These are phyloP conservation scores for Yarrowia osloensis DNA, from an alignment of 805 yeast species.

Conservation along the genomic window DNA sequence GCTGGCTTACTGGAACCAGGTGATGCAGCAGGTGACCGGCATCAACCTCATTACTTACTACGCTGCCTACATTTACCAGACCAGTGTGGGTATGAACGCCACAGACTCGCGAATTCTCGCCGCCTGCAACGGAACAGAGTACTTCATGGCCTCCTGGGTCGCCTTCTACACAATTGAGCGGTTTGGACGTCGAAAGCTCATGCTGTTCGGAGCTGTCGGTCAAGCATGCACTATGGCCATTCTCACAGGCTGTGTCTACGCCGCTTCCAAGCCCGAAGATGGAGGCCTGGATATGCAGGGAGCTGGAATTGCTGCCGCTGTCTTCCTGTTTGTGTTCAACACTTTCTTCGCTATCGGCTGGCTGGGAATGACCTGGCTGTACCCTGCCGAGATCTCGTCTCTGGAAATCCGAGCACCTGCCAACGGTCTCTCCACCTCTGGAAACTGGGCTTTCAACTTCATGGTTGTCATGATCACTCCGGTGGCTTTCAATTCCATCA, in stretches of 20 bases:
- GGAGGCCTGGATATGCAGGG: slow-evolving; percentile 11
- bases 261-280: slow-evolving; percentile 11
- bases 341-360: slow-evolving; percentile 24
- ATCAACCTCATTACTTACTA: slow-evolving; percentile 87
- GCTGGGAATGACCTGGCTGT: slow-evolving; percentile 18
- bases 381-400: slow-evolving; percentile 20
- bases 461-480: slow-evolving; percentile 26
- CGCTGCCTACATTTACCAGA: slow-evolving; percentile 77
- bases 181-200: slow-evolving; percentile 70
- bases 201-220: slow-evolving; percentile 70
- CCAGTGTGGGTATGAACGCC: slow-evolving; percentile 53
- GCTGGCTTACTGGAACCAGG: slow-evolving; percentile 47
- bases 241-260: slow-evolving; percentile 30
- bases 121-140: slow-evolving; percentile 47
- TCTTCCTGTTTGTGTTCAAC: slow-evolving; percentile 18
- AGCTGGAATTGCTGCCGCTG: slow-evolving; percentile 9
- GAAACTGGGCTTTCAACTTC: slow-evolving; percentile 22
- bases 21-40: slow-evolving; percentile 85
- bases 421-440: slow-evolving; percentile 8
- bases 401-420: slow-evolving; percentile 16
- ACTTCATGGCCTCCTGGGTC: slow-evolving; percentile 62
- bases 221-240: slow-evolving; percentile 46
- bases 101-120: slow-evolving; percentile 35
- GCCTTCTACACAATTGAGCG: slow-evolving; percentile 44
- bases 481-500: slow-evolving; percentile 24